These are phyloP conservation scores for Globisporangium recalcitrans DNA, from an alignment of 352 stramenopile genomes.

Conservation along the genomic window DNA sequence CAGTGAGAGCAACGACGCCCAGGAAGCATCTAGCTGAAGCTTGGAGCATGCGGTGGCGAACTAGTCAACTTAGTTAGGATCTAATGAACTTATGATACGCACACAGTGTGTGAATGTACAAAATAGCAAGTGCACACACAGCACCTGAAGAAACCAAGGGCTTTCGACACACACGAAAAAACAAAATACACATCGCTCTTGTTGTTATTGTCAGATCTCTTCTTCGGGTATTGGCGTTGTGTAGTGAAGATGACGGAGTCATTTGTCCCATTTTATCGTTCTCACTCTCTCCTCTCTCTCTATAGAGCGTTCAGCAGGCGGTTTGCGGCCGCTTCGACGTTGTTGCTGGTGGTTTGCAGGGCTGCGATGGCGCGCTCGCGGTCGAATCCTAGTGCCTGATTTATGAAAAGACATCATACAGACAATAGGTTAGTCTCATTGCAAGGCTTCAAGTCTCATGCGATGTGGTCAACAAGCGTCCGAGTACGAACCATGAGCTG, in stretches of 20 bases:
- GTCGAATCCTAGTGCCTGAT: conserved; percentile 64
- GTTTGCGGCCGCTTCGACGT: conserved; percentile 85
- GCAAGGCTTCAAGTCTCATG: background rate
- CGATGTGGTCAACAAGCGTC: background rate
- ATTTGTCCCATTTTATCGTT: background rate
- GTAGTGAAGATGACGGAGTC: background rate
- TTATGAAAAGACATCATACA: background rate
- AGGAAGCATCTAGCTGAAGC: background rate
- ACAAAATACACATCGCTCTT: background rate
- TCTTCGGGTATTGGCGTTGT: background rate
- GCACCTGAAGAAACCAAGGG: background rate
- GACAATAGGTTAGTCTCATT: background rate
- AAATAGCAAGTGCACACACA: background rate
- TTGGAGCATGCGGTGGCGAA: background rate
- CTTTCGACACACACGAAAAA: too few species aligned
- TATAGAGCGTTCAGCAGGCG: conserved; percentile 71
- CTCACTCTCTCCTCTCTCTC: conserved; percentile 5
- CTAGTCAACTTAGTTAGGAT: conserved; percentile 1
- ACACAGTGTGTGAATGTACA: conserved; percentile 1
- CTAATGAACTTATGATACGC: conserved; percentile 7
- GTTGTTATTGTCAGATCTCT: background rate
- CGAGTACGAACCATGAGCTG: conserved; percentile 58
- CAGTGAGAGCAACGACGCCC: background rate
- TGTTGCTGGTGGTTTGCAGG: conserved; percentile 74
- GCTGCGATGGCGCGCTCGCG: conserved; percentile 62